phyloP scores from a whole-genome alignment of 371 early-diverging fungal species.

The Saksenaea oblongispora region DNA sequence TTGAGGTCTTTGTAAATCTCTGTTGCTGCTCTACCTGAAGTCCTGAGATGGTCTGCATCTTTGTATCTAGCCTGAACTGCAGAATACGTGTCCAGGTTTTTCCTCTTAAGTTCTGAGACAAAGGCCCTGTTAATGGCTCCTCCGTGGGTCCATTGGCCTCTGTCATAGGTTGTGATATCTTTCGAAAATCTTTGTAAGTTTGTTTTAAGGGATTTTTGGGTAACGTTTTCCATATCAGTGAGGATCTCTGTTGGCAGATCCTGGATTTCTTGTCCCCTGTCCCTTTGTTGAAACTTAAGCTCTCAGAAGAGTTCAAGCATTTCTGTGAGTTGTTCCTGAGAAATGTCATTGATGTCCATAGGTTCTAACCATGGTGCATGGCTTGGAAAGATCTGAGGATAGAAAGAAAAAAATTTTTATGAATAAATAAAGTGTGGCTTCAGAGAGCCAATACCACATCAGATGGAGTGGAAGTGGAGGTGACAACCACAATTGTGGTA shows the following conservation, averaged over 20 bases:
- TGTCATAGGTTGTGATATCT: too few relatives aligned
- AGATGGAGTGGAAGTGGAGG: too few relatives aligned
- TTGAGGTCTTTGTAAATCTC: conserved; percentile 3
- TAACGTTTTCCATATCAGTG: neutral
- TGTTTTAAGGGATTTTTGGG: neutral
- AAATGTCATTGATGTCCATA: neutral
- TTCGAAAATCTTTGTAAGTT: neutral
- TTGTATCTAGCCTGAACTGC: neutral
- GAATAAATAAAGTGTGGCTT: too few relatives aligned
- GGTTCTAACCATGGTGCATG: neutral
- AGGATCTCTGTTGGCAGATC: neutral
- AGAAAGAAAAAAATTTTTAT: too few relatives aligned
- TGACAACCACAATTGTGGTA: too few relatives aligned
- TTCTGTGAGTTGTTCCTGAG: too few relatives aligned
- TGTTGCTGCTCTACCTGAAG: conserved; percentile 7
- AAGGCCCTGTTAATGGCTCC: neutral
- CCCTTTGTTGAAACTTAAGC: too few relatives aligned
- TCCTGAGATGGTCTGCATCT: neutral
- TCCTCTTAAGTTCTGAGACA: neutral
- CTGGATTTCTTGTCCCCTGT: too few relatives aligned
- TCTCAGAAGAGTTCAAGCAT: too few relatives aligned
- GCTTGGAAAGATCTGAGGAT: neutral
- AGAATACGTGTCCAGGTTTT: too few relatives aligned
- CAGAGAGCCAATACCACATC: too few relatives aligned
- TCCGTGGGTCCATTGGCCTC: conserved; percentile 2